Base-by-base conservation (phyloP, 495 filamentous ascomycete species). In the Aspergillus baeticus region DNA sequence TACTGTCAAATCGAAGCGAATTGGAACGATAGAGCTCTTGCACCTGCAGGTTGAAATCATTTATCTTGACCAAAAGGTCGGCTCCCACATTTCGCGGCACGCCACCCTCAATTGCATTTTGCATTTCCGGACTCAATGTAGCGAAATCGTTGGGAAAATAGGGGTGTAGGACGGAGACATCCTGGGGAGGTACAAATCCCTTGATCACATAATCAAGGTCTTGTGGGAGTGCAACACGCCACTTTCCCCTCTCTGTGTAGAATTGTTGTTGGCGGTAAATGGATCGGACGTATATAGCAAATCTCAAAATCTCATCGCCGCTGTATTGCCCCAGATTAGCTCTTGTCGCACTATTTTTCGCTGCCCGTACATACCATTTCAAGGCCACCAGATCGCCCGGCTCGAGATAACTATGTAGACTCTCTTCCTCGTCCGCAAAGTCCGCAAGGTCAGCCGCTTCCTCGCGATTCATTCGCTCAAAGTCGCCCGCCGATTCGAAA, bases 331-430 rank as follows among this genome's bases (percentile, higher is more conserved):
- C 20, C 15, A 20, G 3, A 21, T 54, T 36, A 54, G 37, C 18
- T 1, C 11, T 22, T 34, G 13, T 29, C 23, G 13, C 10, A 3
- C 31, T 5, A 49, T 10, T 6, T 4, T 15, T 15, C 17, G n/a
- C 10, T 33, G 29, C 33, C 46, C 36, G 23, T 11, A 62, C 75
- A 49, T 75, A 86, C 82, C 58, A 58, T 7, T 64, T 49, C 1
- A 91, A 59, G 55, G 88, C 88, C 3, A 92, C 82, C 53, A 95
- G 67, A 65, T 95, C 91, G 11, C 91, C 91, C 7, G 84, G 78
- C 26, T 83, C 71, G 13, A 94, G 69, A 45, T 76, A 77, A 2
- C 71, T 56, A 15, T 57, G 34, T 13, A 62, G 49, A 17, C 75
- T 68, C 6, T 70, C 71, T 11, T 73, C 71, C 31, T 74, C 71